Percentiles rank a stretch among this genome's conserved stretches.
phyloP scores from a whole-genome alignment of 176 grass and related monocot genomes.

The Leersia perrieri region DNA sequence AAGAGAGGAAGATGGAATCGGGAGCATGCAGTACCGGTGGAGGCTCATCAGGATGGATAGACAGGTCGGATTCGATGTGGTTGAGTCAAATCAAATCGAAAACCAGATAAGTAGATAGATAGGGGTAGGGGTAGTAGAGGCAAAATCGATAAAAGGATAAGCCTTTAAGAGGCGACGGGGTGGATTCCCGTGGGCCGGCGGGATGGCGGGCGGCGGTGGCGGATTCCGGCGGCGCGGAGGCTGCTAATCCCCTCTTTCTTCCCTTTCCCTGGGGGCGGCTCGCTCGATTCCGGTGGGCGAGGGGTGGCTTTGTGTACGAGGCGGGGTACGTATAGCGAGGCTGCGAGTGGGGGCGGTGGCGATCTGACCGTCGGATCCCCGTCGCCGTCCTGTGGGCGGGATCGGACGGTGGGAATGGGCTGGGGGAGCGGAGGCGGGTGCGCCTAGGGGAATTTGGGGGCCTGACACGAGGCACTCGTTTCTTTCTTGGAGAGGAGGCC shows the following conservation, averaged over 20 bases:
- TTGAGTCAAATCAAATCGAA: no score
- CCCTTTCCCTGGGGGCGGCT: background rate
- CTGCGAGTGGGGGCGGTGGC: background rate
- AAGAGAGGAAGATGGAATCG: background rate
- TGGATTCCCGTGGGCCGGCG: background rate
- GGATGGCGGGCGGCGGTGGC: background rate
- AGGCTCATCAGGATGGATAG: background rate
- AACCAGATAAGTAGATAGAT: no score
- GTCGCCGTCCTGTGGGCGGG: background rate
- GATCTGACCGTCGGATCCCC: background rate
- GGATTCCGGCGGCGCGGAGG: constrained; percentile 12
- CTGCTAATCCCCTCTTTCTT: no score
- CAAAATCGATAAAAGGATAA: no score
- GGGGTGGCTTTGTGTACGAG: background rate
- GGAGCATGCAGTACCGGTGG: background rate
- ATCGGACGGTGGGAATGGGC: background rate
- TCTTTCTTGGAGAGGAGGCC: no score
- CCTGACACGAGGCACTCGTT: no score
- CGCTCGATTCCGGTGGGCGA: constrained; percentile 45
- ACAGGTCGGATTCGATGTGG: background rate
- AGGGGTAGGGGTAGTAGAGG: no score
- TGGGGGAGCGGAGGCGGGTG: no score
- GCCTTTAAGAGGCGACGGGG: no score
- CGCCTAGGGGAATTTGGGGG: no score
- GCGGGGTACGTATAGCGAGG: constrained; percentile 3